Evolutionary conservation across 805 yeast genomes (phyloP).

Genomic region (Ogataea trehaloabstinens): DNA sequence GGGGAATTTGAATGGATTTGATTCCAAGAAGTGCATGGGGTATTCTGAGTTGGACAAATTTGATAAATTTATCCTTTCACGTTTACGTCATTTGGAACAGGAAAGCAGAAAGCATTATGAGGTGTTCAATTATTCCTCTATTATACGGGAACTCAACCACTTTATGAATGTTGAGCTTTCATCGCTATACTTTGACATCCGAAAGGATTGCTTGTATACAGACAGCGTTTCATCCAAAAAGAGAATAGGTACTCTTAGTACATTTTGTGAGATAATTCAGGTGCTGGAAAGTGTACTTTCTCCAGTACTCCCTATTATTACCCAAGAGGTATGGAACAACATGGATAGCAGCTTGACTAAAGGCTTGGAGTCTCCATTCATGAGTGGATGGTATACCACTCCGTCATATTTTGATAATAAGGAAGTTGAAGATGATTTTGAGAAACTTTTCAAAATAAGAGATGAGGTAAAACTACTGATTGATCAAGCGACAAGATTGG

Average conservation of each 20-base stretch:
- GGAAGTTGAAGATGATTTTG: conserved; percentile 43
- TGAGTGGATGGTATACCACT: conserved; percentile 40
- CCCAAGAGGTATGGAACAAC: conserved; percentile 86
- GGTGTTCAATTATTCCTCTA: conserved; percentile 63
- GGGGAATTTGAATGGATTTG: conserved; percentile 61
- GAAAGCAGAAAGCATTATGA: conserved; percentile 46
- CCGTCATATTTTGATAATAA: conserved; percentile 36
- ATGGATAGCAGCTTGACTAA: conserved; percentile 35
- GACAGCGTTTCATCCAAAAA: conserved; percentile 46
- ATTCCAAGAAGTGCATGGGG: conserved; percentile 29
- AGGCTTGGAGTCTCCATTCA: conserved; percentile 43
- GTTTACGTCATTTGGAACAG: conserved; percentile 46
- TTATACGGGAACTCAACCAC: conserved; percentile 62
- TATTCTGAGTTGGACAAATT: conserved; percentile 39
- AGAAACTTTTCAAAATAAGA: conserved; percentile 44
- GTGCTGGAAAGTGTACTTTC: conserved; percentile 66
- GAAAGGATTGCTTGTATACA: conserved; percentile 83
- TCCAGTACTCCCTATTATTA: conserved; percentile 79
- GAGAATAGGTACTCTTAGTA: conserved; percentile 64
- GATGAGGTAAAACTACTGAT: conserved; percentile 48
- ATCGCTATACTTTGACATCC: conserved; percentile 79
- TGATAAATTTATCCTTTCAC: conserved; percentile 64
- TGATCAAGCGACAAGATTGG: conserved; percentile 55
- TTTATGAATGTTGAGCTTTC: conserved; percentile 77
- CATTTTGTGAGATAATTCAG: conserved; percentile 54